These are phyloP conservation scores for Vitis riparia DNA, from an alignment of 164 flowering plant genomes.

Conservation along the genomic window DNA sequence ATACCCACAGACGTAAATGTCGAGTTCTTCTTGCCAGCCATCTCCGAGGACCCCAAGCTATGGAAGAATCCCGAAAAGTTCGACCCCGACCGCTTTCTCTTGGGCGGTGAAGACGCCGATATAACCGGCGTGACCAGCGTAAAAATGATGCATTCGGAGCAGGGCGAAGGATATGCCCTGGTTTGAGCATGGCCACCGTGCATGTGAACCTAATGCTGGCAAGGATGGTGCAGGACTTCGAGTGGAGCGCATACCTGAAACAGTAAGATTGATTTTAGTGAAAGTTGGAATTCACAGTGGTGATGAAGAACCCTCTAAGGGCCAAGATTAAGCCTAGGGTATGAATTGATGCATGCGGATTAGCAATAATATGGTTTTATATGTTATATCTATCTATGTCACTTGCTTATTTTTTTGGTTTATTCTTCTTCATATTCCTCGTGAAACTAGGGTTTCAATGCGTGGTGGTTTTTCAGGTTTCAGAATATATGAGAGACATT, in stretches of 20 bases:
- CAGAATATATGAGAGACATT: too few relatives aligned
- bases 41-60: constrained; percentile 64
- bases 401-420: too few relatives aligned
- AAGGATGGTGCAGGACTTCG: constrained; percentile 91
- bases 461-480: too few relatives aligned
- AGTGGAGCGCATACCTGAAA: constrained; percentile 64
- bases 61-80: constrained; percentile 78
- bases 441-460: too few relatives aligned
- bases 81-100: constrained; percentile 71
- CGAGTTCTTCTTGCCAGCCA: constrained; percentile 57
- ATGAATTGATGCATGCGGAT: constrained; percentile 1
- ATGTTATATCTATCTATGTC: too few relatives aligned
- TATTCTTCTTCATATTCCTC: too few relatives aligned
- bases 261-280: constrained; percentile 44
- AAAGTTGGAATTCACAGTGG: constrained; percentile 84
- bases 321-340: constrained; percentile 60
- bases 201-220: constrained; percentile 81
- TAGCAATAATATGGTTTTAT: too few relatives aligned
- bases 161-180: constrained; percentile 96
- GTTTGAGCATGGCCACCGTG: constrained; percentile 69
- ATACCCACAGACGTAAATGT: constrained; percentile 61
- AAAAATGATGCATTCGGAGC: constrained; percentile 85
- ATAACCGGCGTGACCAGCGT: constrained; percentile 64
- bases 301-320: constrained; percentile 69
- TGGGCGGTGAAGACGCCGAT: constrained; percentile 73